Evolutionary conservation across 139 green algal genomes (phyloP).

Genomic region (Chlorella sorokiniana): DNA sequence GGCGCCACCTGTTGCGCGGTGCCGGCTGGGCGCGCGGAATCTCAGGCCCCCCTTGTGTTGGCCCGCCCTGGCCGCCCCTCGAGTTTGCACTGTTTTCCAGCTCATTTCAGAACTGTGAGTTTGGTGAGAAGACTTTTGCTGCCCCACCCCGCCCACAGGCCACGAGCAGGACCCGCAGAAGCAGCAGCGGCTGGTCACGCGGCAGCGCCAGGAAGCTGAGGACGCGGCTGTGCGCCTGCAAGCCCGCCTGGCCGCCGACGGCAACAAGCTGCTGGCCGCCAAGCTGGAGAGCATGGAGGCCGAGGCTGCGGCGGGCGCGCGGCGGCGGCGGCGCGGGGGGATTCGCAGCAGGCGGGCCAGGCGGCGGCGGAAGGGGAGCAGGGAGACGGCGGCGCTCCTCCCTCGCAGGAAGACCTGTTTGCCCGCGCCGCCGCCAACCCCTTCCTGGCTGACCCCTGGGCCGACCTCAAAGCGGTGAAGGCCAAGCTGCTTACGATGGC

Average conservation of each 20-base stretch:
- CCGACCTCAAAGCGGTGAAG: slow-evolving; percentile 12
- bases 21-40: too few species aligned
- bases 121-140: background rate
- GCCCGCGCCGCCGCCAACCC: slow-evolving; percentile 32
- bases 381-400: background rate
- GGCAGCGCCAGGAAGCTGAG: slow-evolving; percentile 33
- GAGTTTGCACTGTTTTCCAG: background rate
- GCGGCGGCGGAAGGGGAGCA: background rate
- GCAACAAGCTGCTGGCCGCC: slow-evolving; percentile 24
- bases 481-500: background rate
- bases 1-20: too few species aligned
- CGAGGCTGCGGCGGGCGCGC: background rate
- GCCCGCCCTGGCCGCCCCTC: too few species aligned
- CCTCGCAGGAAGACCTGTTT: too few species aligned
- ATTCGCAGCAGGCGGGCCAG: background rate
- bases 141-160: slow-evolving; percentile 26
- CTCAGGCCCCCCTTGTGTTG: too few species aligned
- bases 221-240: slow-evolving; percentile 40
- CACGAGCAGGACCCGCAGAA: slow-evolving; percentile 32
- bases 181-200: slow-evolving; percentile 19
- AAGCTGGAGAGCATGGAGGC: slow-evolving; percentile 1
- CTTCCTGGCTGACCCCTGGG: slow-evolving; percentile 34
- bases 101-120: too few species aligned
- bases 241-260: slow-evolving; percentile 10
- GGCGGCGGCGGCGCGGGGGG: background rate